Percentiles rank a stretch among this genome's conserved stretches.
phyloP scores from a whole-genome alignment of 148 eudicot genomes.

The Spergularia marina region DNA sequence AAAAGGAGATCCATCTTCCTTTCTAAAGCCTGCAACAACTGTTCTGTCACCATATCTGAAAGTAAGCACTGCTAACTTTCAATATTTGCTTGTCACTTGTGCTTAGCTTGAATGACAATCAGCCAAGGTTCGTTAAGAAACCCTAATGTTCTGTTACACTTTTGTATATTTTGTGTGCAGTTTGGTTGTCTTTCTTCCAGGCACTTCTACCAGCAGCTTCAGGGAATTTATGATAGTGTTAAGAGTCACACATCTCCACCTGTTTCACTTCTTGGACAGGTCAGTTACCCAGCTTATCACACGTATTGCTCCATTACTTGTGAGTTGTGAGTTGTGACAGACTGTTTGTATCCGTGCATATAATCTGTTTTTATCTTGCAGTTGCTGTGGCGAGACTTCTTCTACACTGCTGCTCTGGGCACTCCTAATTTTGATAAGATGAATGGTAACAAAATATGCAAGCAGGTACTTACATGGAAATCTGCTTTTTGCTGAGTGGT shows the following conservation, averaged over 20 bases:
- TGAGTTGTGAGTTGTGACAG: not conserved
- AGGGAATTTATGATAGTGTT: conserved; percentile 50
- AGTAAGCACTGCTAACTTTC: conserved; percentile 36
- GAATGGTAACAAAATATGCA: conserved; percentile 77
- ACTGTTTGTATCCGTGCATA: not conserved
- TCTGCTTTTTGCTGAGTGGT: too few relatives aligned
- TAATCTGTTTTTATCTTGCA: conserved; percentile 31
- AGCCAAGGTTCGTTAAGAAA: not conserved
- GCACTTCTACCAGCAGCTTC: conserved; percentile 77
- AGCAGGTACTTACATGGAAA: conserved; percentile 54
- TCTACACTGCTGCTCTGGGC: conserved; percentile 79
- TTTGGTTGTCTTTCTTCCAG: conserved; percentile 91
- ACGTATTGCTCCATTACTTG: not conserved
- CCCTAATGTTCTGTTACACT: not conserved
- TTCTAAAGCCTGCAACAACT: conserved; percentile 80
- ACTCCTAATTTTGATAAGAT: conserved; percentile 77
- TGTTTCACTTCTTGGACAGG: conserved; percentile 97
- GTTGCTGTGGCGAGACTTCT: conserved; percentile 93
- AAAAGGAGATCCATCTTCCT: conserved; percentile 80
- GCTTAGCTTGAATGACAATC: not conserved
- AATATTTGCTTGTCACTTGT: not conserved
- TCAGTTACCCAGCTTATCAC: conserved; percentile 17
- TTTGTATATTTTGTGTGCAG: conserved; percentile 38
- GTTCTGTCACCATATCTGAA: conserved; percentile 90
- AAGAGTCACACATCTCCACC: conserved; percentile 78